phyloP scores from a whole-genome alignment of 2,329 filamentous ascomycete species.

The Scedosporium apiospermum region DNA sequence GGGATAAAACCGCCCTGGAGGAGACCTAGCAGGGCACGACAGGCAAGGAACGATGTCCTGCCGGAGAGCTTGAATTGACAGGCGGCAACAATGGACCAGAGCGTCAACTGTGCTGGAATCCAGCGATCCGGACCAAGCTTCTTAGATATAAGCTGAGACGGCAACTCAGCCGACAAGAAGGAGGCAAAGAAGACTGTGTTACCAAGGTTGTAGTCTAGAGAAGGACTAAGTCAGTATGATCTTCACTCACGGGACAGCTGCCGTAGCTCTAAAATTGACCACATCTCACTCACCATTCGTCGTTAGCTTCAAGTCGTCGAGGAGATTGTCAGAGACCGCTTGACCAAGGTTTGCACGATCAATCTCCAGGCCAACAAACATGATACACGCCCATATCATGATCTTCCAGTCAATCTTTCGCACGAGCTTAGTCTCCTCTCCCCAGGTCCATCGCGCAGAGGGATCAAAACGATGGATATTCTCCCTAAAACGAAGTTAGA shows the following conservation, averaged over 20 bases:
- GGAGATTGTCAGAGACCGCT: constrained; percentile 37
- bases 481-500: constrained; percentile 18
- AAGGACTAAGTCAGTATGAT: neutral
- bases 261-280: neutral
- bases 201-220: constrained; percentile 22
- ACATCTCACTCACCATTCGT: constrained; percentile 25
- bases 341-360: constrained; percentile 37
- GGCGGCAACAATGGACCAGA: constrained; percentile 43
- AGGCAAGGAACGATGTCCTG: constrained; percentile 26
- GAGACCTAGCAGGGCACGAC: constrained; percentile 27
- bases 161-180: constrained; percentile 31
- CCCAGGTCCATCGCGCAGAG: constrained; percentile 30
- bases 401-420: constrained; percentile 32
- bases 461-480: constrained; percentile 39
- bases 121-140: constrained; percentile 48
- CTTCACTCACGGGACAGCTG: neutral
- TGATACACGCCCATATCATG: constrained; percentile 36
- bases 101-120: constrained; percentile 49
- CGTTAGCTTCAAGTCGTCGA: constrained; percentile 29
- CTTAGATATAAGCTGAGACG: constrained; percentile 50
- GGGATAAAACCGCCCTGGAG: constrained; percentile 38
- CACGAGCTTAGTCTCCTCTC: constrained; percentile 25
- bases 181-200: constrained; percentile 21
- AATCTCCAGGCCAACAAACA: constrained; percentile 32
- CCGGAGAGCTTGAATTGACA: constrained; percentile 34